Percentiles rank a stretch among this genome's conserved stretches.
Conservation (phyloP, 2,329 filamentous ascomycete genomes). For the Lasiodiplodia hormozganensis region DNA sequence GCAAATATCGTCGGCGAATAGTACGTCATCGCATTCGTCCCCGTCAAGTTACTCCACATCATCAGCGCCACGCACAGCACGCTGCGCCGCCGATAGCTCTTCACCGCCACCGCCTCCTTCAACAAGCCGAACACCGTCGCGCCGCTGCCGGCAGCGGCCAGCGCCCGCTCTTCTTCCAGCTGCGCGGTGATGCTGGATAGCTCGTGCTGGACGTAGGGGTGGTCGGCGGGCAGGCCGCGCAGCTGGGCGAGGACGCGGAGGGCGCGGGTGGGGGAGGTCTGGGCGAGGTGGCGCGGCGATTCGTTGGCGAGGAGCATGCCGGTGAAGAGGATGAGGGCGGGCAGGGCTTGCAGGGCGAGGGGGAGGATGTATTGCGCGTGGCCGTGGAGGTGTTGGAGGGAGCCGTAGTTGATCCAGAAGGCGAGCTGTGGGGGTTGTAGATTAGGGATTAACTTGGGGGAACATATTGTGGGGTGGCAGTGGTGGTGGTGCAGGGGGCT, state of each 20-base stretch:
- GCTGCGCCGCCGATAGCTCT: slow-evolving; percentile 43
- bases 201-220: slow-evolving; percentile 57
- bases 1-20: not conserved
- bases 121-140: not conserved
- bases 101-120: slow-evolving; percentile 27
- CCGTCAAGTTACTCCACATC: slow-evolving; percentile 2
- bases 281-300: slow-evolving; percentile 42
- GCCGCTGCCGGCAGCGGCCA: not conserved
- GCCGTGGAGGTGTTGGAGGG: slow-evolving; percentile 52
- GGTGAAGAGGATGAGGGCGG: slow-evolving; percentile 45
- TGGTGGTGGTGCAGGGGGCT: slow-evolving; percentile 72
- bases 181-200: slow-evolving; percentile 54
- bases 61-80: slow-evolving; percentile 42
- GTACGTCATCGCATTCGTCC: slow-evolving; percentile 1
- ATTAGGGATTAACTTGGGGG: slow-evolving; percentile 39
- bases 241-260: slow-evolving; percentile 44
- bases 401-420: slow-evolving; percentile 53
- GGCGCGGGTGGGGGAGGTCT: slow-evolving; percentile 45
- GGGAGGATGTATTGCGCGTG: slow-evolving; percentile 68
- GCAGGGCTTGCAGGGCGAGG: slow-evolving; percentile 56
- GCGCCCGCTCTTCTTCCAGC: slow-evolving; percentile 68
- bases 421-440: slow-evolving; percentile 36
- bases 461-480: slow-evolving; percentile 58
- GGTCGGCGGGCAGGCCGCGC: slow-evolving; percentile 48
- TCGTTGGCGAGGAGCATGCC: slow-evolving; percentile 49